A percentile compares a stretch with the other conserved stretches of the same genome.
Evolutionary conservation across 352 stramenopile species (phyloP).

Genomic region (Aphanomyces astaci): DNA sequence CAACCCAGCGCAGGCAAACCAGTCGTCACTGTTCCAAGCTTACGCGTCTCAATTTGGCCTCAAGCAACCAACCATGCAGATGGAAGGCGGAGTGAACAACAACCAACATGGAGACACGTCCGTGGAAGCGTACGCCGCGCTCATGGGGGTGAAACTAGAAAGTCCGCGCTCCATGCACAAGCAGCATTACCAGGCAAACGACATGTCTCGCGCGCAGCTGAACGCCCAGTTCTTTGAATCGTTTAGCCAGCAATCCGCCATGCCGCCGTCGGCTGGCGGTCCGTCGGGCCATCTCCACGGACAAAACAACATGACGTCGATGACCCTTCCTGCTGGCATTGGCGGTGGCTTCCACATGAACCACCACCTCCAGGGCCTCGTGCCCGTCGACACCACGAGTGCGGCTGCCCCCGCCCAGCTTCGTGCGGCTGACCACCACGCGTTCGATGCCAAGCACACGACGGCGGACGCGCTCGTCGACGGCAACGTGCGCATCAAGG

Average conservation of each 20-base stretch:
- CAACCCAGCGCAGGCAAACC: not conserved
- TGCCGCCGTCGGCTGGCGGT: constrained; percentile 23
- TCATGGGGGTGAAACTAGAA: constrained; percentile 82
- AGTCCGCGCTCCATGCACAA: constrained; percentile 35
- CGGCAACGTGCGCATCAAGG: constrained; percentile 4
- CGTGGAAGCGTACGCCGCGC: constrained; percentile 71
- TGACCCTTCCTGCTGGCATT: constrained; percentile 57
- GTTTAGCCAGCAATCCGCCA: constrained; percentile 43
- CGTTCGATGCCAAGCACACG: not conserved
- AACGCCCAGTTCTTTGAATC: constrained; percentile 80
- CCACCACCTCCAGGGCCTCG: not conserved
- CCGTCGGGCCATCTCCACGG: constrained; percentile 7
- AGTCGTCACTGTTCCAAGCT: constrained; percentile 18
- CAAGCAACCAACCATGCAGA: not conserved
- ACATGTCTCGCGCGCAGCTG: constrained; percentile 63
- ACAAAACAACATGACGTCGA: constrained; percentile 44
- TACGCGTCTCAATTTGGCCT: constrained; percentile 23
- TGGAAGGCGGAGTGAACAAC: not conserved
- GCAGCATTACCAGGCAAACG: constrained; percentile 29
- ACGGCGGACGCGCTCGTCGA: constrained; percentile 1
- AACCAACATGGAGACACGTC: constrained; percentile 26
- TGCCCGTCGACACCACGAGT: not conserved
- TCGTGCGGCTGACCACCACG: not conserved
- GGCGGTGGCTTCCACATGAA: constrained; percentile 42
- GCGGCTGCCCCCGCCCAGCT: too few species aligned